Base-by-base conservation (phyloP, 352 stramenopile genomes). In the Phytophthora ramorum region DNA sequence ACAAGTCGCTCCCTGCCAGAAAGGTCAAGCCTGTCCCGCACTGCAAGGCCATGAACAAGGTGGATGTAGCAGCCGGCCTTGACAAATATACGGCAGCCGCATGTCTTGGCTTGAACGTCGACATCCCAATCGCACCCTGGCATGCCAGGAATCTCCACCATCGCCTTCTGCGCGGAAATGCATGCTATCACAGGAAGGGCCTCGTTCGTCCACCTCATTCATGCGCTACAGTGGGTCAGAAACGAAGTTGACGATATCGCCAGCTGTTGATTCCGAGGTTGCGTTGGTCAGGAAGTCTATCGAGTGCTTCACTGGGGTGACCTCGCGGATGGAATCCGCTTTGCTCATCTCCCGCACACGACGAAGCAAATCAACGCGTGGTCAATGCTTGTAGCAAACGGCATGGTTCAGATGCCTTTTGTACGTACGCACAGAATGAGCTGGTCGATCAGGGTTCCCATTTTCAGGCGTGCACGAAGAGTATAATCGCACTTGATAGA, bases 51-150 rank as follows among this genome's bases (percentile, higher is more conserved):
- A n/a, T 58, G 26, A 9, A 51, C 17, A 2, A 46, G 37, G 19
- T 65, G 26, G n/a, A 65, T 52, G 19, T 46, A 58, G 57, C 46
- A 38, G 7, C 46, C 37, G 4, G 10, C 9, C 28, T 51, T 58
- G 7, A 28, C 0, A 19, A 65, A 58, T 22, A 58, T 51, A 19
- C 20, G 37, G 26, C 16, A 58, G 14, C 57, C 17, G 30, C 37
- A 64, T 2, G 26, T 65, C 19, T 58, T 50, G 16, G 14, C 13
- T 7, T 20, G 37, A 4, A 65, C 8, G 14, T 51, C 28, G 19
- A 58, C 37, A 14, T 48, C 0, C 37, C 37, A 52, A 2, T 8
- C 47, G 20, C 9, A 24, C 3, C 4, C 37, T 6, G 47, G 57
- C 14, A 65, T 65, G 6, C 7, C 8, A n/a, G 7, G 14, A 2